These are phyloP conservation scores for Phytophthora brassicae DNA, from an alignment of 352 stramenopile species.

Conservation along the genomic window DNA sequence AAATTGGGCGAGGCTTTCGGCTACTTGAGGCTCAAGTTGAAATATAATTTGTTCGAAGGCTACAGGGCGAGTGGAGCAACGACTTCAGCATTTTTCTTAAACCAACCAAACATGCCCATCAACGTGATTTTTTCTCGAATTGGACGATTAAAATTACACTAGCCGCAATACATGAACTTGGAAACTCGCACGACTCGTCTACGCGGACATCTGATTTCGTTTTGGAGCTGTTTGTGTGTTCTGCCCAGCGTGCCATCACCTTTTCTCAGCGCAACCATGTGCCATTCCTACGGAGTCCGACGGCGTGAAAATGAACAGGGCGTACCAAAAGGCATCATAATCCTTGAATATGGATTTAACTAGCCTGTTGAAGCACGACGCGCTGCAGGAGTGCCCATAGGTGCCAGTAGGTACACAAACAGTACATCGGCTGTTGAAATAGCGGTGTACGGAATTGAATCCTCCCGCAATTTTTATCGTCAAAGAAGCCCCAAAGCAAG, in stretches of 20 bases:
- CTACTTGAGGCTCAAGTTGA: conserved; percentile 1
- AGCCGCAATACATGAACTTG: background rate
- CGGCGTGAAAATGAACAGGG: conserved; percentile 5
- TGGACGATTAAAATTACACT: conserved; percentile 3
- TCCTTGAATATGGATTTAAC: background rate
- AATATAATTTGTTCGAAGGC: background rate
- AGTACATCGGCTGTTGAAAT: conserved; percentile 1
- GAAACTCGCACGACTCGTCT: conserved; percentile 4
- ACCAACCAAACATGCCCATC: conserved; percentile 2
- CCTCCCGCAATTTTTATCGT: background rate
- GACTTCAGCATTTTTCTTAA: background rate
- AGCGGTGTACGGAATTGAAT: background rate
- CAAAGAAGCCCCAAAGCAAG: conserved; percentile 1
- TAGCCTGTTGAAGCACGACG: conserved; percentile 1
- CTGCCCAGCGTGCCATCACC: background rate
- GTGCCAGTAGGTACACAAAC: background rate
- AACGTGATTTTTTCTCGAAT: conserved; percentile 10
- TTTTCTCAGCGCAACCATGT: background rate
- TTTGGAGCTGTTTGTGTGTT: conserved; percentile 13
- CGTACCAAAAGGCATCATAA: background rate
- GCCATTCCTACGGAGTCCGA: background rate
- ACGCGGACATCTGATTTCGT: conserved; percentile 11
- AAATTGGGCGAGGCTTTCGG: background rate
- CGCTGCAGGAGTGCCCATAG: conserved; percentile 6
- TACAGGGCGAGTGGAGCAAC: background rate